phyloP scores from a whole-genome alignment of 257 asterid species.

The Nicotiana tabacum region DNA sequence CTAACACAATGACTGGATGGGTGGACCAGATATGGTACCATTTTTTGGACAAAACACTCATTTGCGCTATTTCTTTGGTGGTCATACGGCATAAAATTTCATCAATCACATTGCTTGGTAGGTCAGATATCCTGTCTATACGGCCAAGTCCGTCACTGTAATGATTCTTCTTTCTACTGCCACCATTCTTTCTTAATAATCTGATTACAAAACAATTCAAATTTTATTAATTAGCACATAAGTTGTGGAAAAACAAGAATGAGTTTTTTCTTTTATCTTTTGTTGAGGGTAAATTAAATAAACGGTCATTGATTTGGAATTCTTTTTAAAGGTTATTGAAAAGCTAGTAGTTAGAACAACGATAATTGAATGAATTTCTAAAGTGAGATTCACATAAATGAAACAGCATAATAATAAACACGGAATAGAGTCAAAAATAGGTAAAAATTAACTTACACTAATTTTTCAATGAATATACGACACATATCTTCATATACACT shows the following conservation, averaged over 20 bases:
- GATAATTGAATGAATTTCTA: too few relatives aligned
- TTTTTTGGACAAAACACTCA: neutral
- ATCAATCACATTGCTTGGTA: neutral
- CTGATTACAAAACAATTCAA: neutral
- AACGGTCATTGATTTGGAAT: too few relatives aligned
- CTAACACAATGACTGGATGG: neutral
- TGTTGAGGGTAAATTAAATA: too few relatives aligned
- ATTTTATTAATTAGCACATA: neutral
- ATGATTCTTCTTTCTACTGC: neutral
- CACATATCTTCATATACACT: too few relatives aligned
- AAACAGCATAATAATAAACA: neutral
- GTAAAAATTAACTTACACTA: too few relatives aligned
- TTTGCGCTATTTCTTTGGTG: neutral
- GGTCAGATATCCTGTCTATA: neutral
- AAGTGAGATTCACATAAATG: neutral
- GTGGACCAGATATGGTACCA: neutral
- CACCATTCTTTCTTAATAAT: neutral
- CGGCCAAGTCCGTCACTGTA: neutral
- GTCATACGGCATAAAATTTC: neutral
- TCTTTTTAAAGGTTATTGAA: too few relatives aligned
- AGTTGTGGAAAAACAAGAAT: neutral
- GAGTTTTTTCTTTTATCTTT: neutral
- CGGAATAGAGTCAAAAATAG: neutral
- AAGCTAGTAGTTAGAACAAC: too few relatives aligned
- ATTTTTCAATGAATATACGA: too few relatives aligned